These are phyloP conservation scores for Incumbomyces delicatus DNA, from an alignment of 2,329 filamentous ascomycete genomes.

Conservation along the genomic window DNA sequence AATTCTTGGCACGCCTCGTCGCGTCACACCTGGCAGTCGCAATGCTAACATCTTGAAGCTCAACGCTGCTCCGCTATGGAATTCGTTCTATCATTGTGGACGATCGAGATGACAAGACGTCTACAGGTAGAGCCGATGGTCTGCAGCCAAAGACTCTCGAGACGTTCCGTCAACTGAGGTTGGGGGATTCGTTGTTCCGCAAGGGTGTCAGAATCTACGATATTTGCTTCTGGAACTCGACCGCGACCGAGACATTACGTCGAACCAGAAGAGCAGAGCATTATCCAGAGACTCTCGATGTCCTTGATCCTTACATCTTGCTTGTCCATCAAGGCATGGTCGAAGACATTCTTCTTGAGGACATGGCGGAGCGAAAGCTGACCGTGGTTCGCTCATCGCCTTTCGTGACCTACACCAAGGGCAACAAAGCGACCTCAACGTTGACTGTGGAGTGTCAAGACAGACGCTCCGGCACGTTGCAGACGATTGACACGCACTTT, in stretches of 20 bases:
- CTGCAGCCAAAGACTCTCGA: constrained; percentile 71
- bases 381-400: constrained; percentile 54
- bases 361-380: constrained; percentile 55
- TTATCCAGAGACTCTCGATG: constrained; percentile 46
- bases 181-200: constrained; percentile 59
- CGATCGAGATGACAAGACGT: constrained; percentile 57
- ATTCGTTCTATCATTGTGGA: constrained; percentile 58
- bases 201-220: constrained; percentile 63
- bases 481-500: constrained; percentile 49
- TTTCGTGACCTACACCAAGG: constrained; percentile 48
- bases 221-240: constrained; percentile 58
- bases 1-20: constrained; percentile 17
- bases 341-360: constrained; percentile 59
- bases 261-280: constrained; percentile 58
- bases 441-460: constrained; percentile 36
- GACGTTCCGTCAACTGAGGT: constrained; percentile 61
- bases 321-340: constrained; percentile 65
- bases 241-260: constrained; percentile 42
- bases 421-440: constrained; percentile 27
- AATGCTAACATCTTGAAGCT: constrained; percentile 26
- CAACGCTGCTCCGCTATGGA: constrained; percentile 54
- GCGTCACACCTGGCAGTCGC: constrained; percentile 9
- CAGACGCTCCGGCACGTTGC: constrained; percentile 27
- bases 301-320: constrained; percentile 45
- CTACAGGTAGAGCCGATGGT: constrained; percentile 60